Evolutionary conservation across 2,329 filamentous ascomycete species (phyloP).

Genomic region (Monilinia fructigena): DNA sequence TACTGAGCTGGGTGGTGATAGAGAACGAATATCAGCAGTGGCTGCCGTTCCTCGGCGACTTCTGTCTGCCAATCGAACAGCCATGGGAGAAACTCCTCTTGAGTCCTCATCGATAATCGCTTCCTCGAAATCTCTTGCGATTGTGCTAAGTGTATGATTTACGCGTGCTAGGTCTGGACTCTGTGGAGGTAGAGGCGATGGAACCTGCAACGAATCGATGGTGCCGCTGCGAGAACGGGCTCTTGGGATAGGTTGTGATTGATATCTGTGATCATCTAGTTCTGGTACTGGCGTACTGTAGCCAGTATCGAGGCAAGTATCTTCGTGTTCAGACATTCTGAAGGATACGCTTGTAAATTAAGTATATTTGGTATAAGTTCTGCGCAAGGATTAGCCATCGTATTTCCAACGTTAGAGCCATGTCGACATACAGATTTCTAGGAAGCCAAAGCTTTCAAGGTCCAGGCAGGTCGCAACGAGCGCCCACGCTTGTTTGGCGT

Average conservation of each 20-base stretch:
- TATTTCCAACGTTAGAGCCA: not conserved
- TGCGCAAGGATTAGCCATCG: slow-evolving; percentile 26
- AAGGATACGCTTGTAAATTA: slow-evolving; percentile 39
- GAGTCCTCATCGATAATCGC: slow-evolving; percentile 76
- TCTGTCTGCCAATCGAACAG: slow-evolving; percentile 37
- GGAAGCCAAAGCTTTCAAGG: slow-evolving; percentile 30
- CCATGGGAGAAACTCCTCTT: slow-evolving; percentile 44
- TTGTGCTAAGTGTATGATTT: slow-evolving; percentile 45
- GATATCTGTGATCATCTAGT: slow-evolving; percentile 83
- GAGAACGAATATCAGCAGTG: slow-evolving; percentile 62
- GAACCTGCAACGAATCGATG: slow-evolving; percentile 66
- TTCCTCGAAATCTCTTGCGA: slow-evolving; percentile 80
- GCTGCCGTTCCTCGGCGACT: slow-evolving; percentile 55
- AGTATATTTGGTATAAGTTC: slow-evolving; percentile 29
- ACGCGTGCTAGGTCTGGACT: slow-evolving; percentile 44
- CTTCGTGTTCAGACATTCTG: slow-evolving; percentile 68
- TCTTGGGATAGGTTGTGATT: slow-evolving; percentile 59
- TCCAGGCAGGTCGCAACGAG: slow-evolving; percentile 51
- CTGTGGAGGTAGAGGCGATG: slow-evolving; percentile 39
- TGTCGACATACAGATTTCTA: slow-evolving; percentile 15
- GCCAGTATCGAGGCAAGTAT: slow-evolving; percentile 57
- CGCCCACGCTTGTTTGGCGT: slow-evolving; percentile 50
- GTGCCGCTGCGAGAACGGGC: slow-evolving; percentile 66
- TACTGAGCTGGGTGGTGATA: slow-evolving; percentile 92
- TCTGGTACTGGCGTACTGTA: slow-evolving; percentile 75